Base-by-base conservation (phyloP, 768 basidiomycete species). In the Lactarius deliciosus region DNA sequence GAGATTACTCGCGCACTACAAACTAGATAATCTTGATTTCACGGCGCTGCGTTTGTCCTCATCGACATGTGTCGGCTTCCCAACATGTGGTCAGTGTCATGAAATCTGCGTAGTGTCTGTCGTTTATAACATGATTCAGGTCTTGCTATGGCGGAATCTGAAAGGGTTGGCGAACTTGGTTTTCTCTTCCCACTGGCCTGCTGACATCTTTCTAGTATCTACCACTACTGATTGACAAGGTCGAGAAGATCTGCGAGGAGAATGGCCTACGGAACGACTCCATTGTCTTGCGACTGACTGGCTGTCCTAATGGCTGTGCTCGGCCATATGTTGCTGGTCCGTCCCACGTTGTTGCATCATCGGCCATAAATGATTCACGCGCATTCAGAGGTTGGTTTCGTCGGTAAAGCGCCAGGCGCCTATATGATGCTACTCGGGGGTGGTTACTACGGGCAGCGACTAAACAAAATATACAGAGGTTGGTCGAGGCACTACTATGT, bases 221-320 rank as follows among this genome's bases (percentile, higher is more conserved):
- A 11, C 97, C 96, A 20, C 73, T 98, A 16, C 87, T 98, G 45
- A 83, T 99, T 65, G 89, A 93, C 78, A 98, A 98, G 78, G 90
- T 98, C 20, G 96, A 99, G 80, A 87, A 88, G 78, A 89, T 98
- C 7, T 92, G 91, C 73, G 97, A 98, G 76, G 92, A 95, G 76
- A 90, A 88, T 71, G 96, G 96, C 22, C 81, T 98, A 47, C 83
- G 96, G 56, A 89, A 97, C 75, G 96, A 99, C 77, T 88, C 91
- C 2, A 96, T 98, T 71, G 87, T 98, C 66, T 97, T 99, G 96
- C 86, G 96, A 60, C 97, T 98, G 96, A 98, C 96, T 20, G 96
- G 96, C 57, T 98, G 96, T 72, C 93, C 93, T 4, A 95, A 94
- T 72, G 94, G 93, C 50, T 95, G 95, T 75, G 92, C 96, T 2